Conservation (phyloP, 1,139 yeast genomes). For the Suhomyces bribrorum region DNA sequence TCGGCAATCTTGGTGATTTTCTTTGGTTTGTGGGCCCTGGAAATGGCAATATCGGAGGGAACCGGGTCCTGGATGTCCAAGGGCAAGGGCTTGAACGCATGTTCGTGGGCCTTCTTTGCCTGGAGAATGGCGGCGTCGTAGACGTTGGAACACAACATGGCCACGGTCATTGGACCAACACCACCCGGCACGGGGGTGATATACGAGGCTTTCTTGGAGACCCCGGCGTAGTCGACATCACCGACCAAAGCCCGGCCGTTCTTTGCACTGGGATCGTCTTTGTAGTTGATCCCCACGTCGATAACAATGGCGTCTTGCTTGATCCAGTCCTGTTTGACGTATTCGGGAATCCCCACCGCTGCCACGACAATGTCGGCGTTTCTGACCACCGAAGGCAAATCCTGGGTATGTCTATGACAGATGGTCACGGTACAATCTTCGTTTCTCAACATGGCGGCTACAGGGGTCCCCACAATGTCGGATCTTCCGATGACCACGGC, state of each 20-base stretch:
- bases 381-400: slow-evolving; percentile 53
- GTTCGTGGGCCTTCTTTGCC: slow-evolving; percentile 49
- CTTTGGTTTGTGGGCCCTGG: slow-evolving; percentile 87
- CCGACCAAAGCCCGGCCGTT: slow-evolving; percentile 89
- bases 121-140: slow-evolving; percentile 62
- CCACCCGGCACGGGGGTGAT: slow-evolving; percentile 99
- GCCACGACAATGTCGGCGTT: slow-evolving; percentile 88
- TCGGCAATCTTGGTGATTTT: slow-evolving; percentile 76
- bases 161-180: slow-evolving; percentile 99
- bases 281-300: slow-evolving; percentile 94
- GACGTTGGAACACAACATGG: slow-evolving; percentile 76
- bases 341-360: slow-evolving; percentile 85
- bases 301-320: slow-evolving; percentile 83
- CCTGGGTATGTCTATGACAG: slow-evolving; percentile 60
- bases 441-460: slow-evolving; percentile 76
- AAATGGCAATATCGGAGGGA: slow-evolving; percentile 92
- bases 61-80: slow-evolving; percentile 74
- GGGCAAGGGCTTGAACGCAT: slow-evolving; percentile 57
- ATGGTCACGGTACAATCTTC: slow-evolving; percentile 83
- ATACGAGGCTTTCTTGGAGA: slow-evolving; percentile 63
- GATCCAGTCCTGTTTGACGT: slow-evolving; percentile 87
- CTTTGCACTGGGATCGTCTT: slow-evolving; percentile 62
- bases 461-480: slow-evolving; percentile 95
- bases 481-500: slow-evolving; percentile 97
- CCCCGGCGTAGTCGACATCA: slow-evolving; percentile 81